Evolutionary conservation across 306 rosid species (phyloP).

Genomic region (Glycine latifolia): DNA sequence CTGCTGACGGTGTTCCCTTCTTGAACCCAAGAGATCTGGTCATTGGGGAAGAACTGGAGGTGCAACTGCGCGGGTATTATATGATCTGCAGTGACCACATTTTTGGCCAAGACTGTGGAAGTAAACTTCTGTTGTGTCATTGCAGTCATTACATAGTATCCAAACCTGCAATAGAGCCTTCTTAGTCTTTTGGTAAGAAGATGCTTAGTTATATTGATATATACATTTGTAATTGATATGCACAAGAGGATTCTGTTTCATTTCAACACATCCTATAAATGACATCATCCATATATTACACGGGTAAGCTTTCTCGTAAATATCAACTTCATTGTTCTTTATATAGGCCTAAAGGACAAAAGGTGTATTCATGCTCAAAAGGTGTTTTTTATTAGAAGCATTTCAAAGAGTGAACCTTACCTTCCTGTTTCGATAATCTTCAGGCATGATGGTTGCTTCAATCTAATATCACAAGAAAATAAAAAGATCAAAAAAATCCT

Average conservation of each 20-base stretch:
- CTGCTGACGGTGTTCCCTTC: not conserved
- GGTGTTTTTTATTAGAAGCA: not conserved
- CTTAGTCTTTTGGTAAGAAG: not conserved
- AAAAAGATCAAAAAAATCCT: slow-evolving; percentile 28
- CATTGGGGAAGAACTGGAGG: slow-evolving; percentile 91
- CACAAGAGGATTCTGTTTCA: too few species aligned
- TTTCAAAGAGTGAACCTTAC: slow-evolving; percentile 46
- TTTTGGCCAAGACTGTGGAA: slow-evolving; percentile 88
- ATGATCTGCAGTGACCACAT: slow-evolving; percentile 89
- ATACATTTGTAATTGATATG: too few species aligned
- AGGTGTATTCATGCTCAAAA: not conserved
- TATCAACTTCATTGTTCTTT: too few species aligned
- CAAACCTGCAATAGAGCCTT: slow-evolving; percentile 69
- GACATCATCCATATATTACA: too few species aligned
- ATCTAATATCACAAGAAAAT: slow-evolving; percentile 59
- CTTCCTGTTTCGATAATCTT: slow-evolving; percentile 77
- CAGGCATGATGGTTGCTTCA: slow-evolving; percentile 79
- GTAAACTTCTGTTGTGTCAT: slow-evolving; percentile 83
- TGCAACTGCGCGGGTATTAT: slow-evolving; percentile 78
- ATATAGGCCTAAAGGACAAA: not conserved
- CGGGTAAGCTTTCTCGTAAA: too few species aligned
- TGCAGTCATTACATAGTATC: slow-evolving; percentile 94
- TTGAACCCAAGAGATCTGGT: slow-evolving; percentile 46
- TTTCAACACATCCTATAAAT: not conserved
- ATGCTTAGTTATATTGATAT: not conserved